Conservation (phyloP, 108 stramenopile genomes). For the Nannochloropsis salina region DNA sequence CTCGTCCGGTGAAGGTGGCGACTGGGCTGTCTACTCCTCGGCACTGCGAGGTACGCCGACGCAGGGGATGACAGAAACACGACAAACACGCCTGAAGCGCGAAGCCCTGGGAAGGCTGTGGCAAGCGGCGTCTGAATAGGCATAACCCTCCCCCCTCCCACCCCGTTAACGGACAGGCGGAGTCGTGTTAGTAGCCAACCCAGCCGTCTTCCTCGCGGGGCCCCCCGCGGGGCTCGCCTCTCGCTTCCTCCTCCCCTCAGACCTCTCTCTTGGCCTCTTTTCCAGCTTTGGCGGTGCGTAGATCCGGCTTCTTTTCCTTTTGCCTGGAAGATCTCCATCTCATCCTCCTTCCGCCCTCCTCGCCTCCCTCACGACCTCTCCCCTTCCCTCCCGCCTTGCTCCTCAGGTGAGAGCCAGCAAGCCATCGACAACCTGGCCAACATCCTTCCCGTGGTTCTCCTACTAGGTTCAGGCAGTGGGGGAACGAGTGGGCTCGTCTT, state of each 20-base stretch:
- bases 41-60: background rate
- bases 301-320: background rate
- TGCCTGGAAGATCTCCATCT: background rate
- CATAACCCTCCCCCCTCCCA: background rate
- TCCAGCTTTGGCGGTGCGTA: constrained; percentile 1
- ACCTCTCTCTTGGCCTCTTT: background rate
- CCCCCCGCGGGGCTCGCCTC: constrained; percentile 10
- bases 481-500: background rate
- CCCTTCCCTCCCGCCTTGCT: background rate
- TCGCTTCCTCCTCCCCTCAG: constrained; percentile 7
- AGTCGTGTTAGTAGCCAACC: background rate
- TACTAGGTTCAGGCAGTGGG: background rate
- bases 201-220: background rate
- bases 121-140: background rate
- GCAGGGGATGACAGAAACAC: background rate
- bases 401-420: background rate
- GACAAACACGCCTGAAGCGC: background rate
- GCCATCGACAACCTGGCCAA: constrained; percentile 15
- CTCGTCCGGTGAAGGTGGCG: background rate
- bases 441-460: background rate
- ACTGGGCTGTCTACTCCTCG: background rate
- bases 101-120: background rate
- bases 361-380: background rate
- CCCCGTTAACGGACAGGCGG: background rate
- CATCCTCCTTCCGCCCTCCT: background rate